Percentiles rank a stretch among this genome's conserved stretches.
These are phyloP conservation scores for Phytophthora crassamura DNA, from an alignment of 352 stramenopile genomes.

Conservation along the genomic window DNA sequence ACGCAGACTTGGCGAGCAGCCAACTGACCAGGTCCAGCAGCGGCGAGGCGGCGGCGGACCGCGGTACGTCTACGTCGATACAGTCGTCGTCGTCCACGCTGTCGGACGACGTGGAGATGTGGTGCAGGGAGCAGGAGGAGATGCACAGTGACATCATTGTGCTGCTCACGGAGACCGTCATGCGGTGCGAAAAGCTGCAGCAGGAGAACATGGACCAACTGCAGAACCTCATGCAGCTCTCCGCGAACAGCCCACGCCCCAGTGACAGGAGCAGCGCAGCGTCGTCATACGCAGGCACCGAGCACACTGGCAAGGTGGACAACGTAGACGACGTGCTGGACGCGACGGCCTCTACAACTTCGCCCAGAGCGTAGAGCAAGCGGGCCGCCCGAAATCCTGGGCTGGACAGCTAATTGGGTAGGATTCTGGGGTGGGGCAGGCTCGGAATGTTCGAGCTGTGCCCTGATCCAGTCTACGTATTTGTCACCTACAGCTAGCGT, in stretches of 20 bases:
- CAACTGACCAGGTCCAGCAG: conserved; percentile 15
- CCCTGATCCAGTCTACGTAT: conserved; percentile 24
- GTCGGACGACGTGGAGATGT: conserved; percentile 82
- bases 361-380: conserved; percentile 14
- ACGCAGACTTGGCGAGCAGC: conserved; percentile 14
- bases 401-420: conserved; percentile 12
- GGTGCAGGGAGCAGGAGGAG: conserved; percentile 83
- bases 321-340: conserved; percentile 20
- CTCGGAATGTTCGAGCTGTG: not conserved
- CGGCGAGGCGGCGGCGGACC: conserved; percentile 32
- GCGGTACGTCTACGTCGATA: conserved; percentile 51
- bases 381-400: conserved; percentile 13
- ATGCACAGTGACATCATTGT: conserved; percentile 87
- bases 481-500: conserved; percentile 14
- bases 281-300: conserved; percentile 28
- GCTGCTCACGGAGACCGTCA: conserved; percentile 82
- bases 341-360: conserved; percentile 3
- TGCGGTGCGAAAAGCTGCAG: conserved; percentile 82
- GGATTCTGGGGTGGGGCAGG: conserved; percentile 14
- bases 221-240: conserved; percentile 84
- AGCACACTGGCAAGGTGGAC: conserved; percentile 21
- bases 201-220: conserved; percentile 87
- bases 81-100: conserved; percentile 64
- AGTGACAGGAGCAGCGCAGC: conserved; percentile 32
- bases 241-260: conserved; percentile 32